phyloP scores from a whole-genome alignment of 208 protist species.

The Porcisia hertigi region DNA sequence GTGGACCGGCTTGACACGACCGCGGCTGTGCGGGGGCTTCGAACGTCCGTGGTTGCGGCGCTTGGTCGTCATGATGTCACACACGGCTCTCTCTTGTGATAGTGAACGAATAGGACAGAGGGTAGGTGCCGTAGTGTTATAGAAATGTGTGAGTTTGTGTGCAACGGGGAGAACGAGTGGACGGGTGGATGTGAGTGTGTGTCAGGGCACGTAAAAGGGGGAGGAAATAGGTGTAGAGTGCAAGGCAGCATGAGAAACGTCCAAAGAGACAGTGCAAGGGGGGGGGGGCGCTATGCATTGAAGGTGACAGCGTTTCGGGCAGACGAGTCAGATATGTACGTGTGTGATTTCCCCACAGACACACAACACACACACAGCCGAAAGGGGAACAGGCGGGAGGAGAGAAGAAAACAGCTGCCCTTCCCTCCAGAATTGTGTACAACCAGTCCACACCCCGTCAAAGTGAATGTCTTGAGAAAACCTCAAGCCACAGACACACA shows the following conservation, averaged over 20 bases:
- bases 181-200: neutral
- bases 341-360: no score
- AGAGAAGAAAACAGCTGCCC: neutral
- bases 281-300: neutral
- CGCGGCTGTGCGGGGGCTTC: slow-evolving; percentile 91
- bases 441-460: neutral
- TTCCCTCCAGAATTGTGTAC: neutral
- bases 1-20: slow-evolving; percentile 90
- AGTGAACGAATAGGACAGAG: neutral
- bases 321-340: neutral
- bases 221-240: neutral
- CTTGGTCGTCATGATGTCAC: slow-evolving; percentile 89
- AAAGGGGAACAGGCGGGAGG: neutral
- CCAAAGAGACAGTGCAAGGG: neutral
- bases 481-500: neutral
- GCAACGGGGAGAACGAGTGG: neutral
- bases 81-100: slow-evolving; percentile 6
- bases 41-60: slow-evolving; percentile 93
- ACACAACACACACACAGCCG: neutral
- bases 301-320: neutral
- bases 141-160: neutral
- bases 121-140: neutral
- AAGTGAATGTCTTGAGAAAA: neutral
- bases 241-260: neutral
- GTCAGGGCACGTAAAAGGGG: neutral